phyloP scores from a whole-genome alignment of 768 basidiomycete species.

The Russula griseocarnosa region DNA sequence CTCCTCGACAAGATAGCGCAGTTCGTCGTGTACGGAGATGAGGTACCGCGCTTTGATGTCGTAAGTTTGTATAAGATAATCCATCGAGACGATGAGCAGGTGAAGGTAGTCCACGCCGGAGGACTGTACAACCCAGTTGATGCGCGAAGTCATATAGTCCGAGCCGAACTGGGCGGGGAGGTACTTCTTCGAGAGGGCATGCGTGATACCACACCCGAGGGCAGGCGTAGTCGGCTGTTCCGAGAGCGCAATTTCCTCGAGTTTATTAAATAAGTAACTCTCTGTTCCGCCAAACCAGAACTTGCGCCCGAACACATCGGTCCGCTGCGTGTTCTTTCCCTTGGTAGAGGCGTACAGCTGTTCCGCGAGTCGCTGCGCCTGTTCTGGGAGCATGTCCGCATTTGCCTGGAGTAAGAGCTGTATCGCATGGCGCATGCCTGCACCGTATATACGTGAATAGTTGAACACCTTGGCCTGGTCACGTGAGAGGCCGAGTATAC shows the following conservation, averaged over 20 bases:
- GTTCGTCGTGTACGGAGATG: slow-evolving; percentile 95
- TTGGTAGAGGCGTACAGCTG: slow-evolving; percentile 91
- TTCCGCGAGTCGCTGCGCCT: slow-evolving; percentile 76
- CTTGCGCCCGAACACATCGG: slow-evolving; percentile 69
- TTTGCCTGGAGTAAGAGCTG: slow-evolving; percentile 84
- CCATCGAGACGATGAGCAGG: slow-evolving; percentile 92
- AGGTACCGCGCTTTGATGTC: slow-evolving; percentile 87
- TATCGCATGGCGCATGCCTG: slow-evolving; percentile 91
- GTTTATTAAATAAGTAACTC: slow-evolving; percentile 94
- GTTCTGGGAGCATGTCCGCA: slow-evolving; percentile 67
- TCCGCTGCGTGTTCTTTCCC: slow-evolving; percentile 78
- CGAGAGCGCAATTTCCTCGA: slow-evolving; percentile 90
- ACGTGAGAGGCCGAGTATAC: slow-evolving; percentile 85
- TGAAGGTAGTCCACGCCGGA: slow-evolving; percentile 98
- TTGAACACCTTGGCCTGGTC: slow-evolving; percentile 99
- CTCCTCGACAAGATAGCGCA: slow-evolving; percentile 88
- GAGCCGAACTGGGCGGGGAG: slow-evolving; percentile 75
- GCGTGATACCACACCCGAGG: slow-evolving; percentile 88
- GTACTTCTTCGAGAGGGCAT: slow-evolving; percentile 87
- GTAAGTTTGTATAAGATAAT: slow-evolving; percentile 76
- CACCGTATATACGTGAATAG: slow-evolving; percentile 98
- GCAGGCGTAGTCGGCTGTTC: slow-evolving; percentile 88
- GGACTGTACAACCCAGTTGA: slow-evolving; percentile 99
- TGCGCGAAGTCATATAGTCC: slow-evolving; percentile 92
- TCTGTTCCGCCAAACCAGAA: slow-evolving; percentile 98